Percentiles rank a stretch among this genome's conserved stretches.
Conservation (phyloP, 1,284 basidiomycete genomes). For the Coniophora puteana region DNA sequence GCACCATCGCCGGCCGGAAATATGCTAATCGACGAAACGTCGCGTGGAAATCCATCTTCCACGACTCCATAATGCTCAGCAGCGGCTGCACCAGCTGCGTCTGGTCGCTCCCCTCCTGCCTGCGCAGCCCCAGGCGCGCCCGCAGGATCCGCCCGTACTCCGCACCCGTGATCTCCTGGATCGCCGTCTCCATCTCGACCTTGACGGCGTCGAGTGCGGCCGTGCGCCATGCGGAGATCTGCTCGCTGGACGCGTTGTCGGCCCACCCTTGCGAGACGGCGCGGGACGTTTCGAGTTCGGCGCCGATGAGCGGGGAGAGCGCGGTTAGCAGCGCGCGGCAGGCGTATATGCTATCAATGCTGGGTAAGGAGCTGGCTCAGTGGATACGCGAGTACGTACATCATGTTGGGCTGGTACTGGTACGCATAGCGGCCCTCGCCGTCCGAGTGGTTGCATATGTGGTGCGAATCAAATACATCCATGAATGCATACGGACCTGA, state of each 20-base stretch:
- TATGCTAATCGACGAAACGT: slow-evolving; percentile 70
- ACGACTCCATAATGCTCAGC: slow-evolving; percentile 63
- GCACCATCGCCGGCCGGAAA: slow-evolving; percentile 54
- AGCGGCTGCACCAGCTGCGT: slow-evolving; percentile 56
- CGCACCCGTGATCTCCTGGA: slow-evolving; percentile 50
- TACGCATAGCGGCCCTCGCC: slow-evolving; percentile 85
- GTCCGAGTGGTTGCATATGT: slow-evolving; percentile 95
- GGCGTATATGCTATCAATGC: slow-evolving; percentile 62
- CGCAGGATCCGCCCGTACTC: slow-evolving; percentile 68
- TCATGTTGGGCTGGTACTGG: slow-evolving; percentile 57
- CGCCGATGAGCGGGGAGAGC: slow-evolving; percentile 80
- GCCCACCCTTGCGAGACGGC: slow-evolving; percentile 66
- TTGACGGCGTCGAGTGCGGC: slow-evolving; percentile 49
- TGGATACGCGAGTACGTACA: slow-evolving; percentile 33
- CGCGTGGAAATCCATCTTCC: slow-evolving; percentile 79
- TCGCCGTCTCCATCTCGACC: slow-evolving; percentile 55
- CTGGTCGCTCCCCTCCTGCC: slow-evolving; percentile 55
- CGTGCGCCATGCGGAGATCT: slow-evolving; percentile 59
- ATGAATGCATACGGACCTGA: slow-evolving; percentile 91
- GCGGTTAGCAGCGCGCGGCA: slow-evolving; percentile 72
- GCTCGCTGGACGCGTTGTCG: slow-evolving; percentile 45
- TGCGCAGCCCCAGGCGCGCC: slow-evolving; percentile 75
- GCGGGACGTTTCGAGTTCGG: slow-evolving; percentile 54
- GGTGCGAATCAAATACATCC: slow-evolving; percentile 82
- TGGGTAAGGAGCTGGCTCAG: slow-evolving; percentile 1